Evolutionary conservation across 1,139 yeast genomes (phyloP).

Genomic region (Geotrichum australiense): DNA sequence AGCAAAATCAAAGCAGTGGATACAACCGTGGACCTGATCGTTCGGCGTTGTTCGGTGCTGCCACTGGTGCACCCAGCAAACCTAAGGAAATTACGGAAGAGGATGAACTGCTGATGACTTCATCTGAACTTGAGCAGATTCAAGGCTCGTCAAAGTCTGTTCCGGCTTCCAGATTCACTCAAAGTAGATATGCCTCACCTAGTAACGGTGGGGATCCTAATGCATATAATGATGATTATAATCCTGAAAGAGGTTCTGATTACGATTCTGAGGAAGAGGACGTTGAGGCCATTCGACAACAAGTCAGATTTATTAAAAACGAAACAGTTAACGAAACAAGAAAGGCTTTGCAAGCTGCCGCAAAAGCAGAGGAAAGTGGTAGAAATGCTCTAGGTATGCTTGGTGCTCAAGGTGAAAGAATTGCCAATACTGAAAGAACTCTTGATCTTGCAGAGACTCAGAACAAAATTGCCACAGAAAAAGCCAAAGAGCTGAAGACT

Average conservation of each 20-base stretch:
- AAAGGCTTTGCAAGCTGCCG: slow-evolving; percentile 80
- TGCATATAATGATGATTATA: slow-evolving; percentile 9
- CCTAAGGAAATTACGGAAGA: slow-evolving; percentile 41
- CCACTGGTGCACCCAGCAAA: slow-evolving; percentile 4
- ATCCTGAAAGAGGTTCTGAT: slow-evolving; percentile 20
- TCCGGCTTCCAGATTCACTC: slow-evolving; percentile 4
- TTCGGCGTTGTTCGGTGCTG: slow-evolving; percentile 18
- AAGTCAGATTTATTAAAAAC: slow-evolving; percentile 77
- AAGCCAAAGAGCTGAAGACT: slow-evolving; percentile 72
- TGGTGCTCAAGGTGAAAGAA: slow-evolving; percentile 84
- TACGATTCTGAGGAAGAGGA: slow-evolving; percentile 65
- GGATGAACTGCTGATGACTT: slow-evolving; percentile 44
- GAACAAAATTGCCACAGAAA: slow-evolving; percentile 74
- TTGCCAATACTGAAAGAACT: slow-evolving; percentile 73
- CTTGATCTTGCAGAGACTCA: slow-evolving; percentile 75
- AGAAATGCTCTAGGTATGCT: slow-evolving; percentile 84
- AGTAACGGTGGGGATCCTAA: slow-evolving; percentile 5
- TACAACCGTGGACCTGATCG: slow-evolving; percentile 11
- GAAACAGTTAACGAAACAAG: slow-evolving; percentile 82
- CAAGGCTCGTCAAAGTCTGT: slow-evolving; percentile 1
- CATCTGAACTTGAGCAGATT: slow-evolving; percentile 19
- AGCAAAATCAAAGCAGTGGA: slow-evolving; percentile 1
- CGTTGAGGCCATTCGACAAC: slow-evolving; percentile 79
- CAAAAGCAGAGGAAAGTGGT: slow-evolving; percentile 88
- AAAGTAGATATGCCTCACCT: slow-evolving; percentile 5